A percentile compares a stretch with the other conserved stretches of the same genome.
phyloP scores from a whole-genome alignment of 805 yeast genomes.

The Zygosaccharomyces bailii region DNA sequence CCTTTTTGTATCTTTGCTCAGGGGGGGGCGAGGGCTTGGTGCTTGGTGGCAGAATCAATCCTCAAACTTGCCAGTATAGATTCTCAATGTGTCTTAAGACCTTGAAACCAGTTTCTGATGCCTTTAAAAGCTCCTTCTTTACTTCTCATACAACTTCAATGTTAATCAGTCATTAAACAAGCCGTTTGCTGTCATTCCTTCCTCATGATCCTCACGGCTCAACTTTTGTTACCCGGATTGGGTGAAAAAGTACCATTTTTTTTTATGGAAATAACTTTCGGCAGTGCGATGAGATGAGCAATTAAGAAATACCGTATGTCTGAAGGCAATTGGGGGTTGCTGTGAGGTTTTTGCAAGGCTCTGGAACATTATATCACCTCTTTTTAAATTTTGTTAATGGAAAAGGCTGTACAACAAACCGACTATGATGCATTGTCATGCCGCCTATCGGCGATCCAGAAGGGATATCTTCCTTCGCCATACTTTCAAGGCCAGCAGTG shows the following conservation, averaged over 20 bases:
- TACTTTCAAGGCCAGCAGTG: constrained; percentile 18
- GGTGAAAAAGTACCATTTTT: neutral
- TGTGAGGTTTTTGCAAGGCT: neutral
- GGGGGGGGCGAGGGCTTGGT: neutral
- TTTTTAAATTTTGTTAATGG: constrained; percentile 13
- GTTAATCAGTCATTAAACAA: constrained; percentile 1
- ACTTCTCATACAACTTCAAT: constrained; percentile 1
- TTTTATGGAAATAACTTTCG: neutral
- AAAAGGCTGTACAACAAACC: constrained; percentile 40
- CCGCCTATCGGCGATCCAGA: constrained; percentile 49
- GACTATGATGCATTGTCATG: constrained; percentile 73
- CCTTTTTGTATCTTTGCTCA: constrained; percentile 1
- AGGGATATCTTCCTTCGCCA: constrained; percentile 46
- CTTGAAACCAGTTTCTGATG: neutral
- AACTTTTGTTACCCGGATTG: constrained; percentile 2
- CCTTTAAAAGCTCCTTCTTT: neutral
- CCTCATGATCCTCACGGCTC: constrained; percentile 6
- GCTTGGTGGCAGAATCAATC: neutral
- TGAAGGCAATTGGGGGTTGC: neutral
- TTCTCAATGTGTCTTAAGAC: neutral
- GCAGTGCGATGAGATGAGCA: constrained; percentile 3
- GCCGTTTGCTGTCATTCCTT: constrained; percentile 10
- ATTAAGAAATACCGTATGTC: neutral
- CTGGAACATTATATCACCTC: neutral
- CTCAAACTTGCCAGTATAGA: neutral